Evolutionary conservation across 352 stramenopile genomes (phyloP).

Genomic region (Globisporangium rhizosaccharum): DNA sequence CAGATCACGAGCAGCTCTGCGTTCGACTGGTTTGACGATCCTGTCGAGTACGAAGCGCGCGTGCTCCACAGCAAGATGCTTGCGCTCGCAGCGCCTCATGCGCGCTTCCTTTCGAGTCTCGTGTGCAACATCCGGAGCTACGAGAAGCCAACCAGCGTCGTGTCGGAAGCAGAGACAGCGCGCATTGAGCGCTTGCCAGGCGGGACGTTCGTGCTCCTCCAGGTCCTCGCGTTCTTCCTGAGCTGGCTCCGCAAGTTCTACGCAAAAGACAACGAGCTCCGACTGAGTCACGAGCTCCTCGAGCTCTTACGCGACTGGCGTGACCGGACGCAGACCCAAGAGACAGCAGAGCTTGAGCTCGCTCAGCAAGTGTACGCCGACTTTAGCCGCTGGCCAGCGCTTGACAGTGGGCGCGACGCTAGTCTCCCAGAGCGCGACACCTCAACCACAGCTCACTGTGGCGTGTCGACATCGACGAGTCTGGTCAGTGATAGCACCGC

Average conservation of each 20-base stretch:
- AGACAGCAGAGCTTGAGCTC: constrained; percentile 20
- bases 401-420: constrained; percentile 13
- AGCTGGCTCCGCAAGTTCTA: constrained; percentile 45
- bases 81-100: constrained; percentile 10
- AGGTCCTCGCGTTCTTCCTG: constrained; percentile 38
- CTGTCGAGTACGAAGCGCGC: constrained; percentile 20
- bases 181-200: constrained; percentile 9
- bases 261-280: constrained; percentile 26
- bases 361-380: constrained; percentile 29
- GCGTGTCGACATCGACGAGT: too few relatives aligned
- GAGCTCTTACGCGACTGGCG: constrained; percentile 21
- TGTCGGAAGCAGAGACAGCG: too few relatives aligned
- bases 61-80: constrained; percentile 33
- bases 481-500: too few relatives aligned
- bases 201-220: constrained; percentile 26
- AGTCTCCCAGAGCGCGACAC: too few relatives aligned
- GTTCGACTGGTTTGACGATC: constrained; percentile 38
- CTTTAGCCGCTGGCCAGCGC: constrained; percentile 35
- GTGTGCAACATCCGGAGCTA: constrained; percentile 25
- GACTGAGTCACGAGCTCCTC: constrained; percentile 27
- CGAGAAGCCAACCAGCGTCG: background rate
- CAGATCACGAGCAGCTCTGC: constrained; percentile 31
- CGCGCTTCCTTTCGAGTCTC: constrained; percentile 18
- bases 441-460: too few relatives aligned
- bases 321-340: constrained; percentile 11